Percentiles rank a stretch among this genome's conserved stretches.
Conservation (phyloP, 2,329 filamentous ascomycete species). For the Fusarium sp. region DNA sequence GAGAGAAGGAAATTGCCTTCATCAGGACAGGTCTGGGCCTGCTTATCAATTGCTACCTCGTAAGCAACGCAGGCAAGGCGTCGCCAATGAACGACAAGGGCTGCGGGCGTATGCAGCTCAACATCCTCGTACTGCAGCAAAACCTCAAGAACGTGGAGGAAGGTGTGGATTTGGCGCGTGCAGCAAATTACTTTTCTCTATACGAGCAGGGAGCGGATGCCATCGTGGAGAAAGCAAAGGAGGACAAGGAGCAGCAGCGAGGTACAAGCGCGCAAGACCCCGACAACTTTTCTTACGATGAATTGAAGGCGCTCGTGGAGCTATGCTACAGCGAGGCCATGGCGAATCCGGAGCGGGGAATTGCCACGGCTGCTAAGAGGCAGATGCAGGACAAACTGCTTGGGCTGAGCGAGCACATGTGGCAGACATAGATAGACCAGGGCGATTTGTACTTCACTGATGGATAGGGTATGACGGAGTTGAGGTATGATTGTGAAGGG, state of each 20-base stretch:
- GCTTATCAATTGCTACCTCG: slow-evolving; percentile 83
- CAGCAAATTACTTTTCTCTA: slow-evolving; percentile 76
- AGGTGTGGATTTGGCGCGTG: slow-evolving; percentile 71
- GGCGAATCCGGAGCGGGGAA: slow-evolving; percentile 74
- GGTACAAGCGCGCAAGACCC: slow-evolving; percentile 51
- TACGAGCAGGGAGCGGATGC: slow-evolving; percentile 74
- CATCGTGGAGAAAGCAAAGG: slow-evolving; percentile 72
- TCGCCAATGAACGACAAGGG: slow-evolving; percentile 87
- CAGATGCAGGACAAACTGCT: slow-evolving; percentile 77
- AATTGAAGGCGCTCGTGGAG: slow-evolving; percentile 74
- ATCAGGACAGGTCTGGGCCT: slow-evolving; percentile 80
- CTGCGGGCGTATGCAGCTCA: slow-evolving; percentile 88
- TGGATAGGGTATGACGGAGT: slow-evolving; percentile 25
- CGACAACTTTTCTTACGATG: slow-evolving; percentile 71
- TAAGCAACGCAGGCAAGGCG: slow-evolving; percentile 77
- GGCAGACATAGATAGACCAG: slow-evolving; percentile 60
- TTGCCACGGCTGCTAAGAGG: slow-evolving; percentile 74
- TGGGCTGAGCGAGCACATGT: slow-evolving; percentile 79
- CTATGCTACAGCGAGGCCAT: slow-evolving; percentile 76
- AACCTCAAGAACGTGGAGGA: slow-evolving; percentile 94
- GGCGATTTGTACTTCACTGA: not conserved
- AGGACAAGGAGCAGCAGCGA: slow-evolving; percentile 55
- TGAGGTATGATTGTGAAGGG: slow-evolving; percentile 19
- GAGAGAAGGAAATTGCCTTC: slow-evolving; percentile 77
- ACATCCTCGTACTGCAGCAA: slow-evolving; percentile 94